These are phyloP conservation scores for Dryadomyces quercivorus DNA, from an alignment of 2,329 filamentous ascomycete species.

Conservation along the genomic window DNA sequence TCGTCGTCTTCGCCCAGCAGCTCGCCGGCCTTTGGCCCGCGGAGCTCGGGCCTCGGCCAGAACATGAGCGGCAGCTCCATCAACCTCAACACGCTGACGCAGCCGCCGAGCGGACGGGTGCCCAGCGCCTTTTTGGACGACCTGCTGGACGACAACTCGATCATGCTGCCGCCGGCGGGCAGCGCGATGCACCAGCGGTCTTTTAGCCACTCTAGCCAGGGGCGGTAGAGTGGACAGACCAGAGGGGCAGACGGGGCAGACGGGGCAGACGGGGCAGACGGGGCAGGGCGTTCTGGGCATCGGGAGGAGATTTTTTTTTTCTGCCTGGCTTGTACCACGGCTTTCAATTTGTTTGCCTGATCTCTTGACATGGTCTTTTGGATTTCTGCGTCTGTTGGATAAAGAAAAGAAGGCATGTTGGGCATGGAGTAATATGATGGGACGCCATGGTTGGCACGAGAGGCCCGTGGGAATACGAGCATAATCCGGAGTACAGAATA, in stretches of 20 bases:
- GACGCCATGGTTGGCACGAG: too few relatives aligned
- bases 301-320: not conserved
- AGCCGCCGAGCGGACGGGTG: constrained; percentile 56
- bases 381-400: too few relatives aligned
- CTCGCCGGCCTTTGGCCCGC: constrained; percentile 44
- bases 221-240: constrained; percentile 1
- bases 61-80: constrained; percentile 53
- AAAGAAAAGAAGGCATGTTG: too few relatives aligned
- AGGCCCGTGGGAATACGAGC: too few relatives aligned
- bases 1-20: constrained; percentile 35
- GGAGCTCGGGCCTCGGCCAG: constrained; percentile 17
- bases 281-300: not conserved
- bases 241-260: not conserved
- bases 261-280: not conserved
- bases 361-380: too few relatives aligned
- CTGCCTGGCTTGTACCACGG: not conserved
- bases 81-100: constrained; percentile 39
- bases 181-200: constrained; percentile 15
- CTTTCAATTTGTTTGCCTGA: too few relatives aligned
- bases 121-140: constrained; percentile 88
- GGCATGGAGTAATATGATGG: too few relatives aligned
- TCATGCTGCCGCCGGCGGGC: constrained; percentile 33
- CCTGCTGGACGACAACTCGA: constrained; percentile 64
- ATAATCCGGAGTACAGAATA: too few relatives aligned
- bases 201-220: constrained; percentile 14